These are phyloP conservation scores for Epichloe typhina DNA, from an alignment of 2,329 filamentous ascomycete genomes.

Conservation along the genomic window DNA sequence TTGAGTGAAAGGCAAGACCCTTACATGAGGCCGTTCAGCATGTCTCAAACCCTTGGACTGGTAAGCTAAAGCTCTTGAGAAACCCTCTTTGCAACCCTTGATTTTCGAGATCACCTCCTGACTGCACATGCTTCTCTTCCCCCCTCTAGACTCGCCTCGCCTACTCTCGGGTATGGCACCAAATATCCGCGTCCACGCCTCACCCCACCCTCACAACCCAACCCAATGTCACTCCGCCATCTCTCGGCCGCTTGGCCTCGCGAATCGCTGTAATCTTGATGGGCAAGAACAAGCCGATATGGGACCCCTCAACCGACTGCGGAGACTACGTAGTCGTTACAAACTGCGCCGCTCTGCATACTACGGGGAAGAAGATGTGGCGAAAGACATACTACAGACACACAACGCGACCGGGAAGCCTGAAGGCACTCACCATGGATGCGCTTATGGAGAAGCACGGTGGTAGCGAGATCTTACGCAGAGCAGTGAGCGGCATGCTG, in stretches of 20 bases:
- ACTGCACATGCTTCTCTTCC: neutral
- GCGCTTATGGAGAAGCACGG: conserved; percentile 88
- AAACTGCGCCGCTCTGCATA: conserved; percentile 73
- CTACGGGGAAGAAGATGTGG: conserved; percentile 81
- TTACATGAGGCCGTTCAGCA: conserved; percentile 25
- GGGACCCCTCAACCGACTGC: conserved; percentile 93
- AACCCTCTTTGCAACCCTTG: neutral
- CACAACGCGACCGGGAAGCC: conserved; percentile 74
- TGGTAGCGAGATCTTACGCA: conserved; percentile 77
- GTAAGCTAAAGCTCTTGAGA: conserved; percentile 31
- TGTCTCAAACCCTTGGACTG: conserved; percentile 70
- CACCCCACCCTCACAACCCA: conserved; percentile 47
- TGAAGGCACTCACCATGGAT: conserved; percentile 89
- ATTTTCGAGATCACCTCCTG: neutral
- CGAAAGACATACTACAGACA: conserved; percentile 96
- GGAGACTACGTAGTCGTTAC: conserved; percentile 97
- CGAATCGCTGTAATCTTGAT: conserved; percentile 79
- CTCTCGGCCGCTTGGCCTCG: conserved; percentile 81
- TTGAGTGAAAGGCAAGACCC: conserved; percentile 8
- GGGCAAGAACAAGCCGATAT: conserved; percentile 99
- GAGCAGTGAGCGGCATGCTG: conserved; percentile 92
- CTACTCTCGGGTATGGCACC: conserved; percentile 94
- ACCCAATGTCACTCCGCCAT: conserved; percentile 50
- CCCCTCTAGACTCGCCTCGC: conserved; percentile 70
- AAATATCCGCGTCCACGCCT: conserved; percentile 57